Evolutionary conservation across 225 moss, liverwort and hornwort species (phyloP).

Genomic region (Physcomitrellopsis africana): DNA sequence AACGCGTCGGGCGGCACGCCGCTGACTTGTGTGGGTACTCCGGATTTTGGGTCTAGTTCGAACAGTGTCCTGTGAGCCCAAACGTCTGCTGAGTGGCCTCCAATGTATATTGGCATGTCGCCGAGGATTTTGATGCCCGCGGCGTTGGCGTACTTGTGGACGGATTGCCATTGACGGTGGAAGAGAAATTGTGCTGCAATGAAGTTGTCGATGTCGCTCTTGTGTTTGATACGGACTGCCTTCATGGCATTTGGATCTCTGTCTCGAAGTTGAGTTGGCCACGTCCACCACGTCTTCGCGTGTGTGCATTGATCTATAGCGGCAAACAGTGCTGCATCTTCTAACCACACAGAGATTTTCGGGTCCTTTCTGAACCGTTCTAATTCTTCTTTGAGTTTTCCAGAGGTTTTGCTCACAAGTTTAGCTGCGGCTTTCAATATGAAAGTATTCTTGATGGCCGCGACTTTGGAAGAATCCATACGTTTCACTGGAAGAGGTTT

Average conservation of each 20-base stretch:
- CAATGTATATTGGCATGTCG: conserved; percentile 93
- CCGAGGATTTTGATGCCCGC: conserved; percentile 76
- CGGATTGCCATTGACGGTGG: conserved; percentile 83
- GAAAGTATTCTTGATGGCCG: conserved; percentile 72
- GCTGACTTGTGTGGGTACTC: conserved; percentile 61
- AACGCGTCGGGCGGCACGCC: conserved; percentile 86
- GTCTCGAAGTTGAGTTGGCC: conserved; percentile 78
- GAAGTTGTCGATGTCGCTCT: conserved; percentile 65
- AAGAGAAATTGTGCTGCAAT: conserved; percentile 83
- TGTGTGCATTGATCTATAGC: conserved; percentile 70
- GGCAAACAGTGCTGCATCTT: conserved; percentile 87
- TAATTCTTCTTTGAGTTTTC: conserved; percentile 65
- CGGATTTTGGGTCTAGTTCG: conserved; percentile 61
- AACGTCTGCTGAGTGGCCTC: conserved; percentile 84
- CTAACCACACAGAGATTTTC: conserved; percentile 71
- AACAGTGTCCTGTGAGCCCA: conserved; percentile 78
- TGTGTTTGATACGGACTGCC: conserved; percentile 50
- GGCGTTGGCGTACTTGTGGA: conserved; percentile 81
- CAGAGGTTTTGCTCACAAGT: conserved; percentile 58
- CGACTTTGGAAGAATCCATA: conserved; percentile 63
- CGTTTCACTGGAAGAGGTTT: conserved; percentile 66
- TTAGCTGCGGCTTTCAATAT: conserved; percentile 73
- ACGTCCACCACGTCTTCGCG: conserved; percentile 80
- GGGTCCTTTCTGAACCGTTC: conserved; percentile 68
- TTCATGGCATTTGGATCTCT: conserved; percentile 70